Evolutionary conservation across 2,329 filamentous ascomycete genomes (phyloP), one percentile per base, ranked within the genome.

Genomic region (Pseudogymnoascus sp.): DNA sequence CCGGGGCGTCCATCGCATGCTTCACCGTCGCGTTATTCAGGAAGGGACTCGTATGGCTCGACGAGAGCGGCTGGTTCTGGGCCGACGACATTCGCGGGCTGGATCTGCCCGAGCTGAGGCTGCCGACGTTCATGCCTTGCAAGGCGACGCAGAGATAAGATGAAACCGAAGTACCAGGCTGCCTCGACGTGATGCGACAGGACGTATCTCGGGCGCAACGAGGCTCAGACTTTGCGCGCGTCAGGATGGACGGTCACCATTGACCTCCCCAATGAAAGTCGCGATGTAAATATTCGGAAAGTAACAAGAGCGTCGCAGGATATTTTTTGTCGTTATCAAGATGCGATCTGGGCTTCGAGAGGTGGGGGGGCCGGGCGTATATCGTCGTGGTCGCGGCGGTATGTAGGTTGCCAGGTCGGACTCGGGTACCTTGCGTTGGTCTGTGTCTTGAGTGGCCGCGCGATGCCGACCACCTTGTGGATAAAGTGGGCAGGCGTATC

Each of bases 1-100:
- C 64, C 55, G 68, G 67, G 67, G 70, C 66, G 63, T 70, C 72
- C 71, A 73, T 73, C 64, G 71, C 71, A 72, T 73, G 66, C 68
- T 72, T 70, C 65, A 68, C 67, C 67, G 64, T 58, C 42, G 62
- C 62, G 63, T 49, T 45, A 12, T 61, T 28, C 19, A 62, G 25
- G 58, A 33, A 60, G 25, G 61, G 61, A 60, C 28, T 60, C 28
- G 49, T 62, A 39, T 39, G 61, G 25, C 36, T 62, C 25, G 61
- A 62, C 2, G 45, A 52, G 52, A 55, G 55, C 28, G 52, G 23
- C 36, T 61, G 55, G 36, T 22, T 41, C 38, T 42, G 59, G 59
- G 33, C 25, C 19, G 35, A 22, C 16, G 59, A 33, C 59, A 41
- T 41, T 49, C 28, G 33, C 35, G 59, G 39, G 28, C 59, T 42